These are phyloP conservation scores for Colletotrichum viniferum DNA, from an alignment of 2,329 filamentous ascomycete species.

Conservation along the genomic window DNA sequence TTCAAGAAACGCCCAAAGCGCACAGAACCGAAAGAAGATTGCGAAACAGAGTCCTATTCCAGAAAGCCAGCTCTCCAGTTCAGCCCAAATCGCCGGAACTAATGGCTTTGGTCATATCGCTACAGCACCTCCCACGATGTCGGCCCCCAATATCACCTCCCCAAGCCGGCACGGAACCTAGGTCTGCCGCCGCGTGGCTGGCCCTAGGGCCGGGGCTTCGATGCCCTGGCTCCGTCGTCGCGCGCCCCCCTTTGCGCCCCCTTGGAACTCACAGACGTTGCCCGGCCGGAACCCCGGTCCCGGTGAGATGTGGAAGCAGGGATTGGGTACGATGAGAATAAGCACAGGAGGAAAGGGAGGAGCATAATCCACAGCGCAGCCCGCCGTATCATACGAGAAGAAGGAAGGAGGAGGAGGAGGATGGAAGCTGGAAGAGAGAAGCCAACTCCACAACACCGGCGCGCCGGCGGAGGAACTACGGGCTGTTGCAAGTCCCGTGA, in stretches of 20 bases:
- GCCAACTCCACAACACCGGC: background rate
- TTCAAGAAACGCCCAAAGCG: background rate
- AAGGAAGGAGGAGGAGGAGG: background rate
- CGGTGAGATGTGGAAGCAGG: background rate
- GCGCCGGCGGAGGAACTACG: background rate
- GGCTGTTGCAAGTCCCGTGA: background rate
- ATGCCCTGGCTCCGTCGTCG: background rate
- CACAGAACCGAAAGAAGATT: background rate
- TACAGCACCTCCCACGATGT: background rate
- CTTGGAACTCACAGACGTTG: background rate
- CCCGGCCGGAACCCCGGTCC: constrained; percentile 1
- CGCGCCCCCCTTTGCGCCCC: background rate
- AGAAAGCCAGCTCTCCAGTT: background rate
- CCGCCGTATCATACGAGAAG: background rate
- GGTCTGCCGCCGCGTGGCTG: background rate
- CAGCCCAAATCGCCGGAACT: background rate
- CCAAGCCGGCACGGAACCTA: background rate
- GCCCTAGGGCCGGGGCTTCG: background rate
- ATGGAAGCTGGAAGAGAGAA: background rate
- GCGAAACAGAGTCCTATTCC: background rate
- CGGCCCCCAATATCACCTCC: constrained; percentile 4
- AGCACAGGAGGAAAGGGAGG: background rate
- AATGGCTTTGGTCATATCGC: background rate
- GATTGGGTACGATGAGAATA: background rate
- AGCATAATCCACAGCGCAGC: background rate